Conservation (phyloP, 2,329 filamentous ascomycete species). For the Apiospora hydei region DNA sequence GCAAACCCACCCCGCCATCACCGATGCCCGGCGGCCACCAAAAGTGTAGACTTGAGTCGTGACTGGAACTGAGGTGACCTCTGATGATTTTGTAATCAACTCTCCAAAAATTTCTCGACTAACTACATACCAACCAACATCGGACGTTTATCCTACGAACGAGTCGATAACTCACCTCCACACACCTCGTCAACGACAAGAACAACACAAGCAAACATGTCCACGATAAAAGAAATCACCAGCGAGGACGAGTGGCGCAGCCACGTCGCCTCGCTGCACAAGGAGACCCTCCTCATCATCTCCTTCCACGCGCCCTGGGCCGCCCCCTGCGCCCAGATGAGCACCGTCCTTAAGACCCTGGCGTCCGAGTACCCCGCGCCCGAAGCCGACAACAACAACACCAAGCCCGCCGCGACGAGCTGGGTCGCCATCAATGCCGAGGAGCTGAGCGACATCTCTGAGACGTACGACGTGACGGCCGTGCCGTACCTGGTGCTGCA, state of each 20-base stretch:
- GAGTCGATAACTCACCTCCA: background rate
- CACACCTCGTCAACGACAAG: background rate
- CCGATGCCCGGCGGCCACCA: constrained; percentile 19
- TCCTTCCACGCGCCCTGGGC: constrained; percentile 99
- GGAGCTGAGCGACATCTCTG: constrained; percentile 89
- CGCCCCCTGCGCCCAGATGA: constrained; percentile 94
- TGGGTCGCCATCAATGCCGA: constrained; percentile 96
- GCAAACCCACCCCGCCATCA: constrained; percentile 17
- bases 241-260: constrained; percentile 76
- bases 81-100: constrained; percentile 3
- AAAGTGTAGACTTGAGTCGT: background rate
- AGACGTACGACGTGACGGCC: constrained; percentile 91
- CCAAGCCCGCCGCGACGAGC: constrained; percentile 68
- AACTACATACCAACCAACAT: background rate
- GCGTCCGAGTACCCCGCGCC: constrained; percentile 77
- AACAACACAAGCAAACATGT: constrained; percentile 60
- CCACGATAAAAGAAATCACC: constrained; percentile 78
- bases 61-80: constrained; percentile 4
- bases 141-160: background rate
- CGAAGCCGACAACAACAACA: constrained; percentile 51
- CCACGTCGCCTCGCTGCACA: constrained; percentile 69
- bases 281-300: constrained; percentile 78
- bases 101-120: background rate
- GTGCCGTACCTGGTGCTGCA: constrained; percentile 91
- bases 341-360: constrained; percentile 82